Evolutionary conservation across 805 yeast genomes (phyloP).

Genomic region (Barnettozyma salicaria): DNA sequence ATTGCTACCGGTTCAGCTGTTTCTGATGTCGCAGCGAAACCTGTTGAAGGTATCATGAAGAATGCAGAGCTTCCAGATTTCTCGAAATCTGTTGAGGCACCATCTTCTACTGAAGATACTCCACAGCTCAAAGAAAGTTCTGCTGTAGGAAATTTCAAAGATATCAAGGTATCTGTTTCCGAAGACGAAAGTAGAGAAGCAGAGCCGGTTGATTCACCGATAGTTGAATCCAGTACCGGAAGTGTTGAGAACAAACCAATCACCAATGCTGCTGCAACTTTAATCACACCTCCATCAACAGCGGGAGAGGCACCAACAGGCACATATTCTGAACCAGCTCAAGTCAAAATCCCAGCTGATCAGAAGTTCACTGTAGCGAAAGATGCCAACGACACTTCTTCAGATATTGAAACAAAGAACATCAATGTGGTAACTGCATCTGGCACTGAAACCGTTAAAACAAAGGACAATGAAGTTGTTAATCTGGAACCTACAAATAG

Average conservation of each 20-base stretch:
- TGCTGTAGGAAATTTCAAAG: too few relatives aligned
- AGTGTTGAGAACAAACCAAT: conserved; percentile 12
- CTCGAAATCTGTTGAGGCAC: too few relatives aligned
- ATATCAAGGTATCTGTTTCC: too few relatives aligned
- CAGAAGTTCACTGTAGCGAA: conserved; percentile 9
- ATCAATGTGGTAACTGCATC: neutral
- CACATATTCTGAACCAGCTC: conserved; percentile 3
- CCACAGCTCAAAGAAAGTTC: too few relatives aligned
- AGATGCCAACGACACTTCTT: neutral
- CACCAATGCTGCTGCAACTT: conserved; percentile 6
- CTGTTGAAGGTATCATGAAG: neutral
- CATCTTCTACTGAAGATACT: too few relatives aligned
- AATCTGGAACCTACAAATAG: conserved; percentile 9
- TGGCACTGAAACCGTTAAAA: neutral
- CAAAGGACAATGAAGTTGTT: neutral
- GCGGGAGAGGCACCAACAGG: conserved; percentile 6
- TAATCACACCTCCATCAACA: conserved; percentile 23
- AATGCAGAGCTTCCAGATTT: neutral
- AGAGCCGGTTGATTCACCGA: neutral
- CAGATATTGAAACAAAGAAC: neutral
- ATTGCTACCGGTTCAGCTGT: conserved; percentile 11
- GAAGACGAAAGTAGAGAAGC: neutral
- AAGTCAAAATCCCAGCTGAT: conserved; percentile 3
- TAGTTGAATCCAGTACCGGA: neutral
- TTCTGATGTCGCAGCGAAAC: conserved; percentile 1